Evolutionary conservation across 768 basidiomycete genomes (phyloP), one percentile per base, ranked within the genome.

Genomic region (Pulveroboletus sp.): DNA sequence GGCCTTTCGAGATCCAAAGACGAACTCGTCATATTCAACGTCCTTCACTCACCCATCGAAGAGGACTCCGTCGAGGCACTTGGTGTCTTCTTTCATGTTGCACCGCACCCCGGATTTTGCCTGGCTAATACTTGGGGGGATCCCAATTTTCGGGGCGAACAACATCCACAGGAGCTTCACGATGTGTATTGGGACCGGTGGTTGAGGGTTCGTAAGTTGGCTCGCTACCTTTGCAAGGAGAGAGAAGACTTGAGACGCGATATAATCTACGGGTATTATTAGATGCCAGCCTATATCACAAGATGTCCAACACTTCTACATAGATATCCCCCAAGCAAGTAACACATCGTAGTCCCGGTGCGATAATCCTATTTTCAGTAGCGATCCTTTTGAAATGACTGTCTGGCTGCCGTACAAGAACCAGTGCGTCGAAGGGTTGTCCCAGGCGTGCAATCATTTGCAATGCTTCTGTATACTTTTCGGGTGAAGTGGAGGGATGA

Each of bases 321-420:
- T 20, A 37, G 19, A 47, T 25, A 9, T 35, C 33, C 21, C 17
- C 25, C 39, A 24, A 41, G 14, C 31, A 47, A 16, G 46, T 24
- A 10, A 33, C 5, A 47, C 24, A 36, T 36, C 21, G n/a, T 17
- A 45, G 21, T 38, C 29, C 68, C 2, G 72, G 67, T 66, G 67
- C 50, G 4, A 45, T 21, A 19, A 51, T 19, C 14, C 23, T 23
- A 5, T 19, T 25, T 19, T 51, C 50, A 6, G 44, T 29, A 5
- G 44, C 50, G 10, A 45, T 35, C 21, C 50, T 40, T 39, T 21
- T 51, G 33, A 45, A 51, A 60, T 43, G 70, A 53, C 1, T 67
- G 66, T 33, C 62, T 63, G 35, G 70, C 68, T 69, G 65, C 62
- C 20, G 43, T 36, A 12, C 29, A 21, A 51, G 38, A 11, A 51